phyloP scores from a whole-genome alignment of 2,329 filamentous ascomycete genomes.

The Teratosphaeria nubilosa region DNA sequence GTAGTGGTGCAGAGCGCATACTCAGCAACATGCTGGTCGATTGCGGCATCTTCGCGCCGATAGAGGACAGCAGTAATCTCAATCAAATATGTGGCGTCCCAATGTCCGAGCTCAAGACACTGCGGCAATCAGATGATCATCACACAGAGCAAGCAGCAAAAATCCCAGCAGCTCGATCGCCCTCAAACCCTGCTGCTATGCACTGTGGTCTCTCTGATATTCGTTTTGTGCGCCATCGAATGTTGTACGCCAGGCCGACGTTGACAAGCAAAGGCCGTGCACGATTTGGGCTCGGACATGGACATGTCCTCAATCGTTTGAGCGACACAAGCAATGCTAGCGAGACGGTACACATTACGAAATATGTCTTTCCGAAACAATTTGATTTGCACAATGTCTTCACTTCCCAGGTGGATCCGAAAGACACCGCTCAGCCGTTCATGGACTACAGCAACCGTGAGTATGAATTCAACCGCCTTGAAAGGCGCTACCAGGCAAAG shows the following conservation, averaged over 20 bases:
- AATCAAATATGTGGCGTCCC: conserved; percentile 69
- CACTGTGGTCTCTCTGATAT: conserved; percentile 37
- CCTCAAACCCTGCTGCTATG: background rate
- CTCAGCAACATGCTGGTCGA: conserved; percentile 70
- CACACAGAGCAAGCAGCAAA: background rate
- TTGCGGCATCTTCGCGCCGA: conserved; percentile 61
- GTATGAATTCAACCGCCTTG: conserved; percentile 53
- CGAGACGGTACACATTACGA: conserved; percentile 64
- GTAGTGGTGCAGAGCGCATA: conserved; percentile 61
- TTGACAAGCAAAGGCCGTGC: conserved; percentile 59
- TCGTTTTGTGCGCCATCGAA: conserved; percentile 66
- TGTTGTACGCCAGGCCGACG: conserved; percentile 71
- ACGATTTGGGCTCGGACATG: conserved; percentile 66
- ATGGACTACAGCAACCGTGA: conserved; percentile 82
- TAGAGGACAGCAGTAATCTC: conserved; percentile 55
- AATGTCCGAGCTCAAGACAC: conserved; percentile 35
- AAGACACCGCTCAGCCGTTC: conserved; percentile 60
- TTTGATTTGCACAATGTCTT: conserved; percentile 92
- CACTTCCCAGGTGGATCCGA: conserved; percentile 54
- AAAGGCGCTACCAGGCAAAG: background rate
- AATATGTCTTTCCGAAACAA: conserved; percentile 88
- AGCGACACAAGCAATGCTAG: conserved; percentile 36
- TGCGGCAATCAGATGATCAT: background rate
- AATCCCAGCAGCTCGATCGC: background rate
- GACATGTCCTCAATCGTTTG: conserved; percentile 73